Conservation (phyloP, 305 asterid genomes). For the Vinca major region DNA sequence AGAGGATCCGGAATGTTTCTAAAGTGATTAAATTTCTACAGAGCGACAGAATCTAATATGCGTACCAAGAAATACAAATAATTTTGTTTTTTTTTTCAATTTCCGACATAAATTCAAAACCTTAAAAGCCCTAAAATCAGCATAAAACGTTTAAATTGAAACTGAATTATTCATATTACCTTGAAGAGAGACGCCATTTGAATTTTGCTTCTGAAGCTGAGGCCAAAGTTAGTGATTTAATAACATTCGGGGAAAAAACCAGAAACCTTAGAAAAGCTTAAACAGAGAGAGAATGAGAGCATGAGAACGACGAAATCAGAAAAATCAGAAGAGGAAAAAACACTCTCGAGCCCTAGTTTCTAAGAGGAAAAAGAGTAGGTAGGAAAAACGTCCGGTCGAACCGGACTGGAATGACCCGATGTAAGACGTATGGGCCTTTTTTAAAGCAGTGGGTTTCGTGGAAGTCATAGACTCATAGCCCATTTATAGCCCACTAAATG, state of each 20-base stretch:
- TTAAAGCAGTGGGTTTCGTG: too few relatives aligned
- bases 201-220: background rate
- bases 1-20: too few relatives aligned
- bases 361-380: background rate
- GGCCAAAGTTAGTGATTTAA: background rate
- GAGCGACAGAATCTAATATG: background rate
- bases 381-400: background rate
- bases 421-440: background rate
- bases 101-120: background rate
- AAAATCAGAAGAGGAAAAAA: background rate
- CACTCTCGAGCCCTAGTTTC: background rate
- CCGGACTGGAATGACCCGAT: background rate
- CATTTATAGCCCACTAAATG: too few relatives aligned
- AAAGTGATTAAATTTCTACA: background rate
- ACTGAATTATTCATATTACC: conserved; percentile 7
- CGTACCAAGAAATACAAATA: background rate
- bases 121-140: background rate
- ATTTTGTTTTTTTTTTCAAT: background rate
- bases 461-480: too few relatives aligned
- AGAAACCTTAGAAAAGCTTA: background rate
- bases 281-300: too few relatives aligned
- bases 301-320: background rate
- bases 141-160: background rate
- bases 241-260: background rate
- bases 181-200: conserved; percentile 19